These are phyloP conservation scores for Suhomyces anneliseae DNA, from an alignment of 1,139 yeast genomes.

Conservation along the genomic window DNA sequence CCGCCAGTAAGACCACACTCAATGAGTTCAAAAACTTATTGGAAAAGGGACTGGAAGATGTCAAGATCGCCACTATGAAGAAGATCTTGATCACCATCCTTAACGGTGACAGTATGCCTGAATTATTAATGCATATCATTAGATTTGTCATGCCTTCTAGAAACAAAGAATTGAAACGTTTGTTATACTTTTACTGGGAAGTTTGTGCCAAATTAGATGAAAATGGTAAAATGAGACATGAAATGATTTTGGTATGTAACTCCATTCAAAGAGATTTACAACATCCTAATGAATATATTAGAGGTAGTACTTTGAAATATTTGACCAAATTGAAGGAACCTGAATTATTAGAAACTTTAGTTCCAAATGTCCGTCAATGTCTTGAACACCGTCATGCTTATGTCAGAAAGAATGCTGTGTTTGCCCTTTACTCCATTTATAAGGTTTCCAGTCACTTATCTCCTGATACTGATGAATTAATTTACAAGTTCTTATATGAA, in stretches of 20 bases:
- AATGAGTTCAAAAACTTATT: constrained; percentile 76
- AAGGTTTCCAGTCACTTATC: constrained; percentile 81
- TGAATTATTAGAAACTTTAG: constrained; percentile 91
- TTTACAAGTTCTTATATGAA: constrained; percentile 67
- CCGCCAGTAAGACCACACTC: constrained; percentile 68
- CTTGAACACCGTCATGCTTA: constrained; percentile 96
- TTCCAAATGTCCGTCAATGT: constrained; percentile 89
- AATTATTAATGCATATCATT: constrained; percentile 92
- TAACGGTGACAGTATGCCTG: constrained; percentile 95
- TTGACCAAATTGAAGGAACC: constrained; percentile 89
- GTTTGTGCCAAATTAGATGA: constrained; percentile 89
- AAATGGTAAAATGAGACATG: constrained; percentile 92
- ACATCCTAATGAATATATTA: constrained; percentile 95
- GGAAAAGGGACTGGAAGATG: constrained; percentile 89
- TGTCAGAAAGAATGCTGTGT: constrained; percentile 95
- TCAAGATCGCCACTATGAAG: constrained; percentile 88
- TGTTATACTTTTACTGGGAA: constrained; percentile 97
- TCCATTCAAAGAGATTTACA: constrained; percentile 97
- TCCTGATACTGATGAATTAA: constrained; percentile 91
- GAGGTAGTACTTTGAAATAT: constrained; percentile 93
- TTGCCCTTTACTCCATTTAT: constrained; percentile 82
- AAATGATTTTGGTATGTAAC: constrained; percentile 97
- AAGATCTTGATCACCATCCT: constrained; percentile 81
- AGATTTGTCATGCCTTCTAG: constrained; percentile 96
- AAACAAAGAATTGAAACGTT: constrained; percentile 86